Conservation (phyloP, 2,329 filamentous ascomycete species). For the Aureobasidium vineae region DNA sequence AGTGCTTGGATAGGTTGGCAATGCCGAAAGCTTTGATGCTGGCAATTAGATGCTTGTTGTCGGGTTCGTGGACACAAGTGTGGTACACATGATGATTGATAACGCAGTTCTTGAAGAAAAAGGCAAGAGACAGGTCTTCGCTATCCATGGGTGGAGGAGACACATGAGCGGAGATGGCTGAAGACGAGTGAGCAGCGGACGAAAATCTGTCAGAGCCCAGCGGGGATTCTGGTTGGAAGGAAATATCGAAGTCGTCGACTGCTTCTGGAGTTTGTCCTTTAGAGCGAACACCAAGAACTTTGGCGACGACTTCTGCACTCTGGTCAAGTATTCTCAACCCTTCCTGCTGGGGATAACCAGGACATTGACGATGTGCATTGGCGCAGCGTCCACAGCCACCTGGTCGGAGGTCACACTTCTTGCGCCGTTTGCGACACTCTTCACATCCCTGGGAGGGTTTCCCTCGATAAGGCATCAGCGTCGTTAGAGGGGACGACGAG, state of each 20-base stretch:
- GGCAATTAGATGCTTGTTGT: slow-evolving; percentile 3
- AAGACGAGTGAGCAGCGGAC: neutral
- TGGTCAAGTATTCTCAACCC: slow-evolving; percentile 7
- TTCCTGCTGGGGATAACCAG: slow-evolving; percentile 9
- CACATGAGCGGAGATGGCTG: neutral
- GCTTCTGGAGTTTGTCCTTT: neutral
- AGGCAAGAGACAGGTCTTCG: slow-evolving; percentile 6
- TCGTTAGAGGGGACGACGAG: neutral
- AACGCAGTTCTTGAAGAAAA: slow-evolving; percentile 9
- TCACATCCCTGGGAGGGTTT: slow-evolving; percentile 10
- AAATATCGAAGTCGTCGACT: neutral
- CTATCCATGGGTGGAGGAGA: neutral
- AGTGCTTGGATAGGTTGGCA: slow-evolving; percentile 7
- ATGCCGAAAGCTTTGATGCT: slow-evolving; percentile 21
- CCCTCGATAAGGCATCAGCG: slow-evolving; percentile 14
- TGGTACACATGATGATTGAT: slow-evolving; percentile 3
- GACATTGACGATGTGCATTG: slow-evolving; percentile 9
- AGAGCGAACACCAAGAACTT: neutral
- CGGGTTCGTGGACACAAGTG: neutral
- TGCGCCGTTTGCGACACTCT: slow-evolving; percentile 17
- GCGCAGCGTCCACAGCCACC: slow-evolving; percentile 8
- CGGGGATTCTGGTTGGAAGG: neutral
- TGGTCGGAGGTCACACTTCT: slow-evolving; percentile 14
- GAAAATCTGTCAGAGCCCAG: neutral
- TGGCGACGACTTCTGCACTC: slow-evolving; percentile 1